phyloP scores from a whole-genome alignment of 2,329 filamentous ascomycete species.

The Aureobasidium sp. region DNA sequence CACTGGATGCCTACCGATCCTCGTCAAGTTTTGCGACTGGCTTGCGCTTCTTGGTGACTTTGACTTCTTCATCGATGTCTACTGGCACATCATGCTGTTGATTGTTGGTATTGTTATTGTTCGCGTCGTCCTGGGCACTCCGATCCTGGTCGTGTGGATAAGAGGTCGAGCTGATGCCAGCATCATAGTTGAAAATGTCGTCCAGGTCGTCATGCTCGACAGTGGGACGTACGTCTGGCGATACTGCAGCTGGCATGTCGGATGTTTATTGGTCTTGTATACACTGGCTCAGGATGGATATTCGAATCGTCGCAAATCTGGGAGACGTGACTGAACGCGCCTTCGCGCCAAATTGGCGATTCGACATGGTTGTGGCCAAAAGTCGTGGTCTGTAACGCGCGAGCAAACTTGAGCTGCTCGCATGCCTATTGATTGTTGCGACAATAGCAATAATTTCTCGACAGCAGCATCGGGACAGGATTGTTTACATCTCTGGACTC shows the following conservation, averaged over 20 bases:
- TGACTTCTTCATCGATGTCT: conserved; percentile 81
- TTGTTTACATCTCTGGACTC: not conserved
- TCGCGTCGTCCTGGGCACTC: conserved; percentile 17
- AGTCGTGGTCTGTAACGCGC: not conserved
- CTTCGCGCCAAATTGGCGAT: conserved; percentile 7
- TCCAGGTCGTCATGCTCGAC: conserved; percentile 46
- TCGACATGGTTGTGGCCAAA: not conserved
- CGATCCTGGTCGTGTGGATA: conserved; percentile 39
- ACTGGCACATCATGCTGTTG: conserved; percentile 27
- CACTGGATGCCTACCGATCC: conserved; percentile 45
- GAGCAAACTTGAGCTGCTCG: conserved; percentile 5
- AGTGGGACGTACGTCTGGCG: conserved; percentile 19
- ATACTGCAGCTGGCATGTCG: conserved; percentile 26
- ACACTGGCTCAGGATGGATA: not conserved
- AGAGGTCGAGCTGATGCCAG: conserved; percentile 48
- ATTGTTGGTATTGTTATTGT: conserved; percentile 38
- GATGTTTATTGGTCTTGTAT: not conserved
- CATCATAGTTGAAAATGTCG: conserved; percentile 70
- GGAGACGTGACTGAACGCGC: conserved; percentile 6
- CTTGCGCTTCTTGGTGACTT: conserved; percentile 67
- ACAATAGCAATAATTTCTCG: conserved; percentile 2
- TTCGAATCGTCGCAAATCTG: not conserved
- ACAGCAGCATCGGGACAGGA: not conserved
- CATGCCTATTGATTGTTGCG: not conserved
- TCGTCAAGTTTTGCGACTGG: conserved; percentile 86